phyloP scores from a whole-genome alignment of 345 rosid species.

The Eucalyptus coolabah region DNA sequence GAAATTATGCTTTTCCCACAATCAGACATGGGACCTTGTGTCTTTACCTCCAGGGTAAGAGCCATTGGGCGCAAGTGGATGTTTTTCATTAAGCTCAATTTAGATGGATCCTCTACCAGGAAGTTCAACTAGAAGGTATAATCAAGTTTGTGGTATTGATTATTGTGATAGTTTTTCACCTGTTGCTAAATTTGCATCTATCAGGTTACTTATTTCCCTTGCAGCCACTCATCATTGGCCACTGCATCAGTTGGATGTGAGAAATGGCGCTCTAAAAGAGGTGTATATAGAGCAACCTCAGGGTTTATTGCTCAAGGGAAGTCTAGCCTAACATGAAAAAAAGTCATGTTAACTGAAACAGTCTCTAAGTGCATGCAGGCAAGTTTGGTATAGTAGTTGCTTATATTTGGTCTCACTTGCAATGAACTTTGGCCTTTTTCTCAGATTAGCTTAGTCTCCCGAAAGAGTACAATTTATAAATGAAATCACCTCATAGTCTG shows the following conservation, averaged over 20 bases:
- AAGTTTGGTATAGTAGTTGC: neutral
- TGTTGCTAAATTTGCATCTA: neutral
- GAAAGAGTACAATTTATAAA: neutral
- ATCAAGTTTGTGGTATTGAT: neutral
- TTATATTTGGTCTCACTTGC: neutral
- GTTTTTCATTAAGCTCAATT: neutral
- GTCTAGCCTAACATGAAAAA: neutral
- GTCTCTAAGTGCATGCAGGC: neutral
- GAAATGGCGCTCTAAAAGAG: neutral
- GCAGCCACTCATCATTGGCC: neutral
- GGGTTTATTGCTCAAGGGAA: neutral
- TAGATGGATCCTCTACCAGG: neutral
- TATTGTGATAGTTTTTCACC: neutral
- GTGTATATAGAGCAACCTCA: neutral
- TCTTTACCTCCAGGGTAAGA: neutral
- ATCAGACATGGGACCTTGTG: neutral
- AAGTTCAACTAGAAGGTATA: neutral
- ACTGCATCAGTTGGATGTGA: neutral
- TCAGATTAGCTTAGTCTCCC: neutral
- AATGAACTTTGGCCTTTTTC: neutral
- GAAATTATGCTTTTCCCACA: neutral
- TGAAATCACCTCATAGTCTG: neutral
- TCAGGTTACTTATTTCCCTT: neutral
- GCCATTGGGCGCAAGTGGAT: neutral
- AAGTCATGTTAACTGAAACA: neutral